Base-by-base conservation (phyloP, 352 stramenopile species). In the Globisporangium megalacanthum region DNA sequence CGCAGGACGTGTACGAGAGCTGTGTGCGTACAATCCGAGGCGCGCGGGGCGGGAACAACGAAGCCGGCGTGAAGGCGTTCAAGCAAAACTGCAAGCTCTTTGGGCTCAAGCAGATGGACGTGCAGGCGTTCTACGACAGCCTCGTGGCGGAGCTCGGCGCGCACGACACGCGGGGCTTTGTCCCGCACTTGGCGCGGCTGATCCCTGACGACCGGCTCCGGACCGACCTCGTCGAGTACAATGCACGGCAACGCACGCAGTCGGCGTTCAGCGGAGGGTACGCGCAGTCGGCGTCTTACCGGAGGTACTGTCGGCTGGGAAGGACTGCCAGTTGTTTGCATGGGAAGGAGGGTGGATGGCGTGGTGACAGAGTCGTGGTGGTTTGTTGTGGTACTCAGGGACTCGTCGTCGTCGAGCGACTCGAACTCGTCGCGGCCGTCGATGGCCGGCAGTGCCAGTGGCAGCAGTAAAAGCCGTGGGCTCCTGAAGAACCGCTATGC, bases 71-170 rank as follows among this genome's bases (percentile, higher is more conserved):
- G 4, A 56, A 66, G 6, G 79, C 75, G 19, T 94, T 94, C 65
- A 92, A 92, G 69, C 56, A 66, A 9, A 81, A 92, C 68, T 94
- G 83, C 65, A 91, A 90, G 64, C 67, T 66, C 31, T 94, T 79
- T 54, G 83, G 83, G 15, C 77, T 86, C 49, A 79, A 75, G 11
- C 66, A 80, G 17, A 49, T 92, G 35, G 79, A 77, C 13, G 79
- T 81, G 9, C 64, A 68, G 14, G 68, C 79, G 5, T 94, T 94
- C 58, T 73, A 78, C 51, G 67, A 86, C 20, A 70, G 77, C 14
- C 64, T 94, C 6, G 49, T 50, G 11, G 69, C 50, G 3, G 91
- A 92, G 56, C 86, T 94, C 46, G 83, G 83, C 31, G 77, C 76
- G 19, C 69, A 69, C 4, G 68, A 87, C 25, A 91, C 90, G 81